Conservation (phyloP, 768 basidiomycete species). For the Collybiopsis luxurians region DNA sequence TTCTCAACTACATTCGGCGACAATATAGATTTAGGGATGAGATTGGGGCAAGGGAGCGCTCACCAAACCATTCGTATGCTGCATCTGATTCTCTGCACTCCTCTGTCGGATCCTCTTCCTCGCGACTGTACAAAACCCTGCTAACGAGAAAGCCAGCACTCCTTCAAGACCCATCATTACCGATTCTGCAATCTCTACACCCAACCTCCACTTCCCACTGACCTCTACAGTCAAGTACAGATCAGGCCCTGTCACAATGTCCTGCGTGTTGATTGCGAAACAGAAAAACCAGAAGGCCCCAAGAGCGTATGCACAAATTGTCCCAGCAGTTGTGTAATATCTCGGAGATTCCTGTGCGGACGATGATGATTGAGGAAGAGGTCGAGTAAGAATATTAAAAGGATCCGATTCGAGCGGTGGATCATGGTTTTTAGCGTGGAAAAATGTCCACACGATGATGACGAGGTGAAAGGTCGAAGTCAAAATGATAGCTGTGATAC, state of each 20-base stretch:
- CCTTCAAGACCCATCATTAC: neutral
- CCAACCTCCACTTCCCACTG: neutral
- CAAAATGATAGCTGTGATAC: neutral
- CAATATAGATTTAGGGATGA: too few species aligned
- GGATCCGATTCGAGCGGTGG: too few species aligned
- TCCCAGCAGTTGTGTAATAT: neutral
- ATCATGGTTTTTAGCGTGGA: neutral
- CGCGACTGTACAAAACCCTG: neutral
- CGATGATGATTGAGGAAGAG: neutral
- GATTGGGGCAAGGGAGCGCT: too few species aligned
- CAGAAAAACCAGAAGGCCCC: neutral
- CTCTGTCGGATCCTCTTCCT: neutral
- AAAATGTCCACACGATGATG: neutral
- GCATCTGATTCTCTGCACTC: neutral
- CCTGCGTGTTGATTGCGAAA: neutral
- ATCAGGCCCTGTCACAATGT: neutral
- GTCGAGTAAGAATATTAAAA: neutral
- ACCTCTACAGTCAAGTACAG: neutral
- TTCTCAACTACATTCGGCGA: neutral
- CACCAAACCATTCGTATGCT: neutral
- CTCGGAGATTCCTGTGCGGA: neutral
- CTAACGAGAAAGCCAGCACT: neutral
- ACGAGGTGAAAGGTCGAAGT: neutral
- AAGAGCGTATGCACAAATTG: neutral
- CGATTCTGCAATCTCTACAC: neutral